Evolutionary conservation across 306 rosid species (phyloP), one percentile per base, ranked within the genome.

Genomic region (Quercus dentata): DNA sequence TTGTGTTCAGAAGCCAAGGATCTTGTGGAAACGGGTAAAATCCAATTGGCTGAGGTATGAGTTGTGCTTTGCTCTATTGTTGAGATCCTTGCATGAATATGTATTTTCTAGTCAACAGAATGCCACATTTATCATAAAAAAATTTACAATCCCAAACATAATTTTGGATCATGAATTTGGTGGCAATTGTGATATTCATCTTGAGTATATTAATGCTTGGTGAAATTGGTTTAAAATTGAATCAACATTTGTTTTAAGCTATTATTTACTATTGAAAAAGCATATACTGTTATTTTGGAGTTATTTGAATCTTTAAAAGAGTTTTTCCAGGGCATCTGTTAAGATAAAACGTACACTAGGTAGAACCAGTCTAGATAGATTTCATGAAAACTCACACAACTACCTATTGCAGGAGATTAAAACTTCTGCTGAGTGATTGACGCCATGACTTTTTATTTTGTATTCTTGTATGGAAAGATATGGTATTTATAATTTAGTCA

Each of bases 1-100:
- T 56, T 91, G 33, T 88, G 98, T 84, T 90, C 94, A 63, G 99
- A 96, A 90, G 99, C 99, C 74, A 96, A 96, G 88, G 97, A 96
- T 38, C 97, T 96, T 62, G 90, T 96, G 76, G 99, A 96, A 89
- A 91, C 98, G 2, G 99, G 99, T 65, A 96, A 96, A 84, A 87
- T 91, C 80, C 94, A 93, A 82, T 83, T 96, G 87, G 98, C 99
- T 56, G 99, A 96, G 99, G 99, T 96, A 61, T 78, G 83, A 55
- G 30, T 41, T 55, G 0, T 55, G 67, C 65, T 76, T 56, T 79
- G 55, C 79, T 70, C 31, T 49, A 41, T 76, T 73, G n/a, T 57
- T 63, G 6, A 35, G 30, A 49, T 63, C 59, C 31, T 35, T 15
- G 10, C 8, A 38, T 9, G 23, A 57, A 69, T 23, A 13, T 25